Evolutionary conservation across 495 filamentous ascomycete genomes (phyloP).

Genomic region (Lichina pygmaea): DNA sequence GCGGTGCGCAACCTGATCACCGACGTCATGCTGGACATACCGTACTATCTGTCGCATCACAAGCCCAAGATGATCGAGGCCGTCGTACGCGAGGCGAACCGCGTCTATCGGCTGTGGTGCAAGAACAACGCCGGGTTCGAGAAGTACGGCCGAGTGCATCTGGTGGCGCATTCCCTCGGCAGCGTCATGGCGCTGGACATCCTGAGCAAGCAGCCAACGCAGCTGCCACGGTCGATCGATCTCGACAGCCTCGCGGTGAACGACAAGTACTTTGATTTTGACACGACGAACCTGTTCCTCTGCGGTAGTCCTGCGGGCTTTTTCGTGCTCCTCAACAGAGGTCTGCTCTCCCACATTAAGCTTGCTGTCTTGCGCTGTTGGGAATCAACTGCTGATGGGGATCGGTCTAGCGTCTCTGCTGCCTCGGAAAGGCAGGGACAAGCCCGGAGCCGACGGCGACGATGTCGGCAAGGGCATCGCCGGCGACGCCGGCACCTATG

Average conservation of each 20-base stretch:
- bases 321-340: conserved; percentile 68
- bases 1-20: conserved; percentile 73
- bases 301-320: conserved; percentile 84
- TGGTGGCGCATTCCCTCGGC: conserved; percentile 81
- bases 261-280: conserved; percentile 55
- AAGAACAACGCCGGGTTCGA: conserved; percentile 71
- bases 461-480: conserved; percentile 35
- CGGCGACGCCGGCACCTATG: conserved; percentile 52
- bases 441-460: conserved; percentile 44
- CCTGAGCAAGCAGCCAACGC: conserved; percentile 62
- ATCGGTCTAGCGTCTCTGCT: conserved; percentile 28
- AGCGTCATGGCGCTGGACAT: conserved; percentile 86
- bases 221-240: conserved; percentile 23
- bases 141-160: conserved; percentile 56
- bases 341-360: conserved; percentile 8
- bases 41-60: conserved; percentile 88
- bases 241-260: conserved; percentile 20
- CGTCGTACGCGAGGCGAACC: conserved; percentile 74
- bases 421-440: conserved; percentile 48
- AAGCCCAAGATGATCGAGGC: conserved; percentile 84
- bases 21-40: conserved; percentile 93
- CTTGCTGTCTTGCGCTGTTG: not conserved
- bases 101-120: conserved; percentile 83
- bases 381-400: not conserved
- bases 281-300: conserved; percentile 70